phyloP scores from a whole-genome alignment of 345 rosid genomes.

The Eucalyptus urophylla region DNA sequence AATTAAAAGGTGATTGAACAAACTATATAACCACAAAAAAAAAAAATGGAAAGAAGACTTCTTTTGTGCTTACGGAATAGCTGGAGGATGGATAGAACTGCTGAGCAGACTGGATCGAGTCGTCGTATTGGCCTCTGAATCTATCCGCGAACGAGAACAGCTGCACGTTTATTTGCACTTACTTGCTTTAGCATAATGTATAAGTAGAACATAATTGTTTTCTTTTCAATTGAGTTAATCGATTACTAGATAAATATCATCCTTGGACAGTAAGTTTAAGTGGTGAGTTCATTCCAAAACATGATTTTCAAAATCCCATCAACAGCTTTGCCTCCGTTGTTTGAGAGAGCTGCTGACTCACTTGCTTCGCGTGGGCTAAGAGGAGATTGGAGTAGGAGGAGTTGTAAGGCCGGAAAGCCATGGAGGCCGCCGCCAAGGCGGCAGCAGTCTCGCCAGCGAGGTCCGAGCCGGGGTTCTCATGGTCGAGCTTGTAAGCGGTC shows the following conservation, averaged over 20 bases:
- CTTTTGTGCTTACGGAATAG: slow-evolving; percentile 18
- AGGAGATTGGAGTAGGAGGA: slow-evolving; percentile 63
- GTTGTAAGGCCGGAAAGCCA: slow-evolving; percentile 72
- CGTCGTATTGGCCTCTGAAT: slow-evolving; percentile 53
- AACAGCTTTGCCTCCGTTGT: not conserved
- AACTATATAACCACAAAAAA: no score
- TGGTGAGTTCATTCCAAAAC: not conserved
- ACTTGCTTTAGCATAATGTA: not conserved
- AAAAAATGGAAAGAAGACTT: no score
- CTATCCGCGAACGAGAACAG: slow-evolving; percentile 53
- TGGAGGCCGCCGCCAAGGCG: slow-evolving; percentile 68
- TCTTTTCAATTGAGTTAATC: not conserved
- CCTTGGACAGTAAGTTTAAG: not conserved
- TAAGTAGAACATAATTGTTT: not conserved
- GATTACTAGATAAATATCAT: not conserved
- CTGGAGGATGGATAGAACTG: slow-evolving; percentile 50
- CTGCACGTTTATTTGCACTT: not conserved
- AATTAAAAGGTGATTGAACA: not conserved
- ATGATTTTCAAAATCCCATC: not conserved
- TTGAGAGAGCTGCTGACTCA: not conserved
- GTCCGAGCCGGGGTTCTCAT: slow-evolving; percentile 65
- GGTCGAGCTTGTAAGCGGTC: slow-evolving; percentile 60
- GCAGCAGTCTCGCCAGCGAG: slow-evolving; percentile 81
- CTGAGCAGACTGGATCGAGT: slow-evolving; percentile 35
- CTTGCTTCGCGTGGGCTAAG: slow-evolving; percentile 65